Evolutionary conservation across 768 basidiomycete species (phyloP), one percentile per base, ranked within the genome.

Genomic region (Gymnopilus dilepis): DNA sequence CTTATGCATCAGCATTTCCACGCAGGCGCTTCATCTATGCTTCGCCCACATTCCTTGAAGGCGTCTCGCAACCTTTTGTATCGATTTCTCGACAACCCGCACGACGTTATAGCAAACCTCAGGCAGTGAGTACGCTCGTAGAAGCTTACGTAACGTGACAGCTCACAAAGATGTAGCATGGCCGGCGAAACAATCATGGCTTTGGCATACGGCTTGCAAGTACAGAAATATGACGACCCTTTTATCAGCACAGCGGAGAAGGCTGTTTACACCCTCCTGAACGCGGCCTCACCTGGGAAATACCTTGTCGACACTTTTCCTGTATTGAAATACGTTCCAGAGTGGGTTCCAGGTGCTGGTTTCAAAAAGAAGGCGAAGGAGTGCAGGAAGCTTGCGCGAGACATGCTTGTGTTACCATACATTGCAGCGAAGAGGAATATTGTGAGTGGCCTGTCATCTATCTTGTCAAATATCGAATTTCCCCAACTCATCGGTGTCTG

Each of bases 301-400:
- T 83, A 77, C 58, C 69, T 84, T 2, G 82, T 86, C 2, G 83
- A 85, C 54, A 53, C 66, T 1, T 41, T 82, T 5, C 78, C 79
- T 0, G 33, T 71, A 5, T 68, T 80, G 31, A 76, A 76, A 65
- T 69, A 82, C 63, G 67, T 89, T 1, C 88, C 89, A 0, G 64
- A 67, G 37, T 90, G 86, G 86, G 68, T 84, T 38, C 88, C 88
- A 1, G 88, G 87, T 11, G 82, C 85, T 0, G 77, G 77, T 0
- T 89, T 88, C 77, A 76, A 83, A 67, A 74, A 74, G 26, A 81
- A 84, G 54, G 87, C 85, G 0, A 67, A 56, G 2, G 62, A 68
- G 6, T 86, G 85, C 84, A 74, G 72, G 17, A 69, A 69, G 40
- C 66, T 72, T 5, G 28, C 30, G 47, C 53, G 70, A 7, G 67